Percentiles rank a stretch among this genome's conserved stretches.
phyloP scores from a whole-genome alignment of 2,329 filamentous ascomycete species.

The Elsinoe fawcettii region DNA sequence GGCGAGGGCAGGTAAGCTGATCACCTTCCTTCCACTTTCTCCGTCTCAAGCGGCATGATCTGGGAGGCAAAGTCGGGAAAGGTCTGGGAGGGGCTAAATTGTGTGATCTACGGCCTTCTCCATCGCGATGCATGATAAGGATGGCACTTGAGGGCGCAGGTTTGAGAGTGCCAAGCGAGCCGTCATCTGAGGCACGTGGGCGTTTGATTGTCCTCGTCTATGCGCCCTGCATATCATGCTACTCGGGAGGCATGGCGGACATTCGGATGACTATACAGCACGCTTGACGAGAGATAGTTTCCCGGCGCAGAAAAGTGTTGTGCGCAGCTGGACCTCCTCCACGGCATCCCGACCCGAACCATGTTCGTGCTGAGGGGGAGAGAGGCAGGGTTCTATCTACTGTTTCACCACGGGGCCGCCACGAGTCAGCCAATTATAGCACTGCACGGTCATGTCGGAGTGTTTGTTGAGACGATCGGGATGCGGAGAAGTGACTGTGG shows the following conservation, averaged over 20 bases:
- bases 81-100: not conserved
- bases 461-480: not conserved
- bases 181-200: not conserved
- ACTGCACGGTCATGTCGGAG: not conserved
- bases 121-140: not conserved
- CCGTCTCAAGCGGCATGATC: too few species aligned
- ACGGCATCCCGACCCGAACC: not conserved
- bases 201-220: conserved; percentile 8
- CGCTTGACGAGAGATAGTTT: not conserved
- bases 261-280: not conserved
- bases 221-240: not conserved
- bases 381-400: not conserved
- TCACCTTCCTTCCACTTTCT: not conserved
- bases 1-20: conserved; percentile 51
- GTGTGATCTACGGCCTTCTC: not conserved
- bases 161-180: not conserved
- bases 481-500: not conserved
- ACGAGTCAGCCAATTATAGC: conserved; percentile 1
- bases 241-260: not conserved
- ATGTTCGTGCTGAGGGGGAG: not conserved
- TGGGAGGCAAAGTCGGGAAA: too few species aligned
- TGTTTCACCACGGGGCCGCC: not conserved
- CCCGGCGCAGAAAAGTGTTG: not conserved
- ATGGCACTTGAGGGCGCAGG: not conserved
- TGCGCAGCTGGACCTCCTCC: not conserved